Evolutionary conservation across 1,284 basidiomycete genomes (phyloP).

Genomic region (Quambalaria eucalypti): DNA sequence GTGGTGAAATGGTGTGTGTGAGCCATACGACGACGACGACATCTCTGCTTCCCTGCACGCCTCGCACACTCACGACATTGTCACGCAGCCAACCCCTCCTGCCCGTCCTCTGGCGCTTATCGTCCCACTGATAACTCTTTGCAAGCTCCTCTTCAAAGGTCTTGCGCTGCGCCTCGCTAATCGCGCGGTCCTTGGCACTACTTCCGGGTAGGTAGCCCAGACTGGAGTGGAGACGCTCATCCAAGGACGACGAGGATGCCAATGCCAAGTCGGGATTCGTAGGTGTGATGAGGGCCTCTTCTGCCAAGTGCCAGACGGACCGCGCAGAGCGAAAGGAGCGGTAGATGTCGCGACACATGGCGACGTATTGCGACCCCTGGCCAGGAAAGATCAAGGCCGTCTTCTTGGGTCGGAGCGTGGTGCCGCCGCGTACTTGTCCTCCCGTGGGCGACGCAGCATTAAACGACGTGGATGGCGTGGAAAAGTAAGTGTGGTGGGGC

Average conservation of each 20-base stretch:
- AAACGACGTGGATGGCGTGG: conserved; percentile 38
- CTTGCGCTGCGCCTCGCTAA: conserved; percentile 15
- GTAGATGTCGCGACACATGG: conserved; percentile 43
- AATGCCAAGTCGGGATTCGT: conserved; percentile 6
- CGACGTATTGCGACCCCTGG: conserved; percentile 41
- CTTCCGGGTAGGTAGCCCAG: not conserved
- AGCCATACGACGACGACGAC: not conserved
- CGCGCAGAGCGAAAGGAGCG: conserved; percentile 32
- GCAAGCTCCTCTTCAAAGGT: conserved; percentile 35
- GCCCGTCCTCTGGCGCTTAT: not conserved
- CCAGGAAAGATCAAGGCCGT: conserved; percentile 41
- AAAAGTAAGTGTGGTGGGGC: conserved; percentile 41
- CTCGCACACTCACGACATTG: conserved; percentile 12
- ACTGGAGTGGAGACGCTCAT: not conserved
- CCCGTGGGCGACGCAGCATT: conserved; percentile 28
- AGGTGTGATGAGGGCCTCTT: conserved; percentile 30
- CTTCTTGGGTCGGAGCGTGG: conserved; percentile 1
- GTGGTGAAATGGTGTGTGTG: not conserved
- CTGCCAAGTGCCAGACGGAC: conserved; percentile 37
- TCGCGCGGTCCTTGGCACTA: conserved; percentile 12
- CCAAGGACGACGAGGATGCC: not conserved
- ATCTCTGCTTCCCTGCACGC: not conserved
- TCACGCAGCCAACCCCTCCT: conserved; percentile 31
- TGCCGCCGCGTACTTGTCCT: not conserved
- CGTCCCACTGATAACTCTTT: conserved; percentile 20